A percentile compares a stretch with the other conserved stretches of the same genome.
phyloP scores from a whole-genome alignment of 2,329 filamentous ascomycete species.

The Arthroderma sp. region DNA sequence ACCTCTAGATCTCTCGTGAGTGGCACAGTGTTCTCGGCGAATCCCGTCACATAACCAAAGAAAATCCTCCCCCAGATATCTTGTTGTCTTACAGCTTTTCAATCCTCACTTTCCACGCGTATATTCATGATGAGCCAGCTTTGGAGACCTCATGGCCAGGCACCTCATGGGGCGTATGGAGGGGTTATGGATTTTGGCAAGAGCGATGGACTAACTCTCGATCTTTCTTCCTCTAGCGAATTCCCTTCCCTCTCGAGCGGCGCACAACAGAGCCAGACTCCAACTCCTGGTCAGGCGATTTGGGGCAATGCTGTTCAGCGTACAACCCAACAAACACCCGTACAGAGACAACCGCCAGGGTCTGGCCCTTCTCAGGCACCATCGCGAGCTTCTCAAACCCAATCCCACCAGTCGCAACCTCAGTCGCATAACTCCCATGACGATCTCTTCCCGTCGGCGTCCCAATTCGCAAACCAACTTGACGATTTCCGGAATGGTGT shows the following conservation, averaged over 20 bases:
- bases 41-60: neutral
- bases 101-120: too few species aligned
- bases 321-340: constrained; percentile 39
- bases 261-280: constrained; percentile 39
- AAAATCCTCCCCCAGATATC: too few species aligned
- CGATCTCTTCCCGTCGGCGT: constrained; percentile 33
- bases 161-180: too few species aligned
- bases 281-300: constrained; percentile 40
- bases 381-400: constrained; percentile 27
- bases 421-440: constrained; percentile 35
- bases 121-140: too few species aligned
- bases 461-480: constrained; percentile 38
- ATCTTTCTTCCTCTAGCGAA: constrained; percentile 34
- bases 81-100: too few species aligned
- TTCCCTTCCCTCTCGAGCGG: constrained; percentile 49
- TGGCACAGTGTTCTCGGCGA: constrained; percentile 12
- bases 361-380: constrained; percentile 27
- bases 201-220: constrained; percentile 6
- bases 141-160: too few species aligned
- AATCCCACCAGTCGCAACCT: constrained; percentile 27
- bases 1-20: constrained; percentile 45
- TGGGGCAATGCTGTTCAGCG: constrained; percentile 46
- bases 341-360: constrained; percentile 39
- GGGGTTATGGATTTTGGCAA: too few species aligned
- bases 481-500: constrained; percentile 46